phyloP scores from a whole-genome alignment of 192 early-diverging fungal genomes.

The Coemansia sp. region DNA sequence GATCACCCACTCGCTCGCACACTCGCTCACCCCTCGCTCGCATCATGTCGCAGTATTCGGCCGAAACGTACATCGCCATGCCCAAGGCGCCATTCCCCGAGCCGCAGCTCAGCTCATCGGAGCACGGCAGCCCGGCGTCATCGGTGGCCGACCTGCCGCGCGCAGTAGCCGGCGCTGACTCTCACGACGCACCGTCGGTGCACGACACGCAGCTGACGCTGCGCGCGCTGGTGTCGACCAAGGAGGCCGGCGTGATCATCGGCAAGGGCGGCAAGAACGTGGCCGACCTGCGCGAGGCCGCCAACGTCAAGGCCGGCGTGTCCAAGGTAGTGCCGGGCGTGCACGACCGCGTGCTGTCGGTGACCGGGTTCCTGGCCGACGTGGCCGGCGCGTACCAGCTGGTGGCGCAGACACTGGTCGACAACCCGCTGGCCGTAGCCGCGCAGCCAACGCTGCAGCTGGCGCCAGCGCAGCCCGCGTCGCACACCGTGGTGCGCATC shows the following conservation, averaged over 20 bases:
- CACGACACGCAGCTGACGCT: constrained; percentile 68
- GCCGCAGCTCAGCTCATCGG: constrained; percentile 22
- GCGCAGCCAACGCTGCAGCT: constrained; percentile 47
- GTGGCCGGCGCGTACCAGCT: constrained; percentile 83
- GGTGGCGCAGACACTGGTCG: constrained; percentile 73
- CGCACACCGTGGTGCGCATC: constrained; percentile 70
- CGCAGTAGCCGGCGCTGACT: neutral
- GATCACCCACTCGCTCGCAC: no score
- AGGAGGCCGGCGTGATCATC: constrained; percentile 91
- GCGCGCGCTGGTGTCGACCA: constrained; percentile 87
- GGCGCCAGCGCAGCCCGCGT: constrained; percentile 43
- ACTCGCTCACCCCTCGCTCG: no score
- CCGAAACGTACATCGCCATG: constrained; percentile 8
- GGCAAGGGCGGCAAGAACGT: constrained; percentile 89
- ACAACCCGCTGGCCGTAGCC: constrained; percentile 66
- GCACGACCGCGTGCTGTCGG: constrained; percentile 80
- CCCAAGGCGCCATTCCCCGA: constrained; percentile 35
- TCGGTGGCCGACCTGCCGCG: constrained; percentile 30
- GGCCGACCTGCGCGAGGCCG: constrained; percentile 77
- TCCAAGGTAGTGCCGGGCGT: constrained; percentile 86
- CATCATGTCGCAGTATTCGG: constrained; percentile 33
- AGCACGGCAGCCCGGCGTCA: constrained; percentile 25
- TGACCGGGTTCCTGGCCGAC: constrained; percentile 64
- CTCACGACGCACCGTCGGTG: constrained; percentile 27
- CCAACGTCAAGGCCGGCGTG: constrained; percentile 89